Evolutionary conservation across 257 asterid genomes (phyloP).

Genomic region (Lithospermum erythrorhizon): DNA sequence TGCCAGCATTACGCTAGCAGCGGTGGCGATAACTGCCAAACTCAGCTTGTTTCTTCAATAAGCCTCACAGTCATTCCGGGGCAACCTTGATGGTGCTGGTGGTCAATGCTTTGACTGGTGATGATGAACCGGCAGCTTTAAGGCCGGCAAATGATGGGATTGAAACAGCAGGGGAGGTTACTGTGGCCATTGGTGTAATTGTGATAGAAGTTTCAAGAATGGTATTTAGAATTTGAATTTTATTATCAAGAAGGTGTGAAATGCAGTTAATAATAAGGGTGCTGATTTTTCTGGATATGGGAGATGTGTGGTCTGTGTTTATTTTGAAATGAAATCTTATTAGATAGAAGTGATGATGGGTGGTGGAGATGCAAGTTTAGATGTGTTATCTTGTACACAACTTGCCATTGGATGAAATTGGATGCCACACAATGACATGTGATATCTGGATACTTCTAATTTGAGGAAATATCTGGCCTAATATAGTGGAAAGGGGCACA

Average conservation of each 20-base stretch:
- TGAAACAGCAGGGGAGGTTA: conserved; percentile 60
- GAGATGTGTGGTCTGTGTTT: conserved; percentile 31
- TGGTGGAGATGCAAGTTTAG: background rate
- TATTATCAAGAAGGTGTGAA: conserved; percentile 7
- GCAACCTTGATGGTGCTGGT: conserved; percentile 20
- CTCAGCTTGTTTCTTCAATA: conserved; percentile 53
- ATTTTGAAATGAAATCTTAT: background rate
- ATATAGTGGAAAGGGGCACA: too few species aligned
- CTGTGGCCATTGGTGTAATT: conserved; percentile 35
- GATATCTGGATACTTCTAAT: background rate
- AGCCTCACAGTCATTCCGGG: conserved; percentile 35
- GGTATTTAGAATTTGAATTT: background rate
- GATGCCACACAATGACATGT: background rate
- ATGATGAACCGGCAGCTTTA: conserved; percentile 26
- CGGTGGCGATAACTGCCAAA: conserved; percentile 48
- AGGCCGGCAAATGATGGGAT: conserved; percentile 72
- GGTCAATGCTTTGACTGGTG: conserved; percentile 25
- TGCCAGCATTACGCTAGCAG: conserved; percentile 56
- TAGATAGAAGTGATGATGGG: background rate
- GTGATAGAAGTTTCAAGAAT: background rate
- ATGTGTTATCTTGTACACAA: background rate
- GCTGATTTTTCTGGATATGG: background rate
- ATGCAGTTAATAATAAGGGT: conserved; percentile 15
- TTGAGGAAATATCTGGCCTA: background rate
- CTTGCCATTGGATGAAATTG: background rate